These are phyloP conservation scores for Aspergillus calidoustus DNA, from an alignment of 2,329 filamentous ascomycete genomes.

Conservation along the genomic window DNA sequence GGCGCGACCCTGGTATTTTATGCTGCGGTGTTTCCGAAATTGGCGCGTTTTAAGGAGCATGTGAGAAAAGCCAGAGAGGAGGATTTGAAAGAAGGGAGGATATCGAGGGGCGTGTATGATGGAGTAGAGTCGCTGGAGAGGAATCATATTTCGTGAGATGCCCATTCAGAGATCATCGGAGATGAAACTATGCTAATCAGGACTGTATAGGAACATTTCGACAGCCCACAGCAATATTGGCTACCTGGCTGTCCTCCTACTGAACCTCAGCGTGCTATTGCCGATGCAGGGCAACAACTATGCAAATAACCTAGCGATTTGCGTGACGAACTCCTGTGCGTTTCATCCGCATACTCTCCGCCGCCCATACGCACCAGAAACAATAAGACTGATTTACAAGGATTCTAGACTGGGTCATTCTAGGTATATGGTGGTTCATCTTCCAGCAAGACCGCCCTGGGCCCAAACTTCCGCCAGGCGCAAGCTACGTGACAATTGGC, in stretches of 20 bases:
- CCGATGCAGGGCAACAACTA: slow-evolving; percentile 43
- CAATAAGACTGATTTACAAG: background rate
- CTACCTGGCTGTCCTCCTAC: slow-evolving; percentile 44
- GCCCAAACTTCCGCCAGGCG: slow-evolving; percentile 45
- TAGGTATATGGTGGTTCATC: slow-evolving; percentile 51
- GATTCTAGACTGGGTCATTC: slow-evolving; percentile 44
- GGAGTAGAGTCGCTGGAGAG: slow-evolving; percentile 47
- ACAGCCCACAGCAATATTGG: slow-evolving; percentile 52
- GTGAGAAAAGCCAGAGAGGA: slow-evolving; percentile 48
- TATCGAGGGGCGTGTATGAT: slow-evolving; percentile 45
- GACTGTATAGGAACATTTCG: slow-evolving; percentile 39
- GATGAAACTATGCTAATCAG: slow-evolving; percentile 10
- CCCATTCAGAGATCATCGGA: background rate
- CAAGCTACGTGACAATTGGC: slow-evolving; percentile 46
- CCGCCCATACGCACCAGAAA: background rate
- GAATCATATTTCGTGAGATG: slow-evolving; percentile 45
- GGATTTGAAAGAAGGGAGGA: slow-evolving; percentile 45
- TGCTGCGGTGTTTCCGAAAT: slow-evolving; percentile 46
- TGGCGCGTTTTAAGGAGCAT: slow-evolving; percentile 47
- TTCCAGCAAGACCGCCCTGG: slow-evolving; percentile 48
- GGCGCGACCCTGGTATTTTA: slow-evolving; percentile 50
- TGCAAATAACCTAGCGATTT: slow-evolving; percentile 47
- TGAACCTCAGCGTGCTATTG: slow-evolving; percentile 47
- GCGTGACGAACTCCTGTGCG: slow-evolving; percentile 49
- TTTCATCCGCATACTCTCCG: background rate